Conservation (phyloP, 148 eudicot species). For the Drosera capensis region DNA sequence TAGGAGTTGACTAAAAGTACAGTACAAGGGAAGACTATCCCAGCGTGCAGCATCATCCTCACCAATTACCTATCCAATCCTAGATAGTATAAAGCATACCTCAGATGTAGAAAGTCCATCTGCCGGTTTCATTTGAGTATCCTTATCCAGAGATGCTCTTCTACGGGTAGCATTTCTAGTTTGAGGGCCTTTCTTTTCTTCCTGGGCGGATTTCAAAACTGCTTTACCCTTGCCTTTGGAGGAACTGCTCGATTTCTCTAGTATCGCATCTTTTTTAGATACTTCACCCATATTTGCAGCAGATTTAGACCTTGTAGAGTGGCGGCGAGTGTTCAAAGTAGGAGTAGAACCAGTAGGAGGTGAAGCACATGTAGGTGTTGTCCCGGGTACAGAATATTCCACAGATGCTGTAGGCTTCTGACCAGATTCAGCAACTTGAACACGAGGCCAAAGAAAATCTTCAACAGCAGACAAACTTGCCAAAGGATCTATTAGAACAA, state of each 20-base stretch:
- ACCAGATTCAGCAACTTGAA: slow-evolving; percentile 73
- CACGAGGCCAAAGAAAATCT: slow-evolving; percentile 91
- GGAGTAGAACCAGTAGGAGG: slow-evolving; percentile 61
- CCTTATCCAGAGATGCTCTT: slow-evolving; percentile 67
- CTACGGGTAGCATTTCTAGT: slow-evolving; percentile 82
- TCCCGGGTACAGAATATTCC: slow-evolving; percentile 55
- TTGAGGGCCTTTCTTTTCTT: slow-evolving; percentile 66
- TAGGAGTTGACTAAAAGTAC: too few species aligned
- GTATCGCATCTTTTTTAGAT: slow-evolving; percentile 32
- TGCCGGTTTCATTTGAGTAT: slow-evolving; percentile 53
- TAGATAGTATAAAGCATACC: slow-evolving; percentile 21
- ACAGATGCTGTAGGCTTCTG: slow-evolving; percentile 48
- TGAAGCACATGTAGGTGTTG: slow-evolving; percentile 40
- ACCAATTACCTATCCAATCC: background rate
- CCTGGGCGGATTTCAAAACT: slow-evolving; percentile 50
- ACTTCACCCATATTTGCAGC: slow-evolving; percentile 51
- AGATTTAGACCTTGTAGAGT: slow-evolving; percentile 68
- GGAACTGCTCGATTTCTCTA: slow-evolving; percentile 48
- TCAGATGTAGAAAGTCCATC: slow-evolving; percentile 70
- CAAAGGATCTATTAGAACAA: slow-evolving; percentile 89
- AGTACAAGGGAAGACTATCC: too few species aligned
- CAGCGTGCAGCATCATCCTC: too few species aligned
- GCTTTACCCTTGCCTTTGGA: slow-evolving; percentile 92
- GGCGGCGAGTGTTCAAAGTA: slow-evolving; percentile 46
- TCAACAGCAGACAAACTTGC: slow-evolving; percentile 95